Evolutionary conservation across 208 protist species (phyloP).

Genomic region (Leishmania mexicana): DNA sequence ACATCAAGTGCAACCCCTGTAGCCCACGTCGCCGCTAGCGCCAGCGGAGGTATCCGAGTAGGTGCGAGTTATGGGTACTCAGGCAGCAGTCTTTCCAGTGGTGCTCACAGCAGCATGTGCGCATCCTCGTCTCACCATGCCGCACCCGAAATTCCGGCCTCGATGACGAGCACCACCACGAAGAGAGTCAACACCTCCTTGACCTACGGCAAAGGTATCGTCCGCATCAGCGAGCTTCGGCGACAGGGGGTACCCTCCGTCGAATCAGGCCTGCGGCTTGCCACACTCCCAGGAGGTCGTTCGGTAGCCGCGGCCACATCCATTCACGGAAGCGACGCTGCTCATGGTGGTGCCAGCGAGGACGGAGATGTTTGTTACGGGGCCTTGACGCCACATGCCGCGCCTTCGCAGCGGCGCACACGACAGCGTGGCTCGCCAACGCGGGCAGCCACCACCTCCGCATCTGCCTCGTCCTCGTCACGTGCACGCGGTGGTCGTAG

Average conservation of each 20-base stretch:
- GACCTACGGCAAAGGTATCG: conserved; percentile 62
- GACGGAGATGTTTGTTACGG: not conserved
- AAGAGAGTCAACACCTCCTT: not conserved
- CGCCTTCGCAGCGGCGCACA: not conserved
- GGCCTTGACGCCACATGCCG: not conserved
- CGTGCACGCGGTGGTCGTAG: not conserved
- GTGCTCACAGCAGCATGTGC: not conserved
- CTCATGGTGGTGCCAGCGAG: not conserved
- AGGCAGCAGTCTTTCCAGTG: not conserved
- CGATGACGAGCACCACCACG: not conserved
- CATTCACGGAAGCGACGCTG: not conserved
- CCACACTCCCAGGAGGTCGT: not conserved
- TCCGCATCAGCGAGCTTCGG: conserved; percentile 75
- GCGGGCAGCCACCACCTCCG: not conserved
- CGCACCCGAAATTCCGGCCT: not conserved
- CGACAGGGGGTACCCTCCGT: conserved; percentile 16
- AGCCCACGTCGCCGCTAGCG: not conserved
- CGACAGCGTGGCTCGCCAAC: not conserved
- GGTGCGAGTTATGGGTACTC: not conserved
- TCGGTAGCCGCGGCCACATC: not conserved
- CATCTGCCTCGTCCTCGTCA: not conserved
- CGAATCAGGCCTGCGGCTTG: conserved; percentile 20
- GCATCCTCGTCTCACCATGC: not conserved
- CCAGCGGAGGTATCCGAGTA: not conserved
- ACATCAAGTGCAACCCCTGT: not conserved